Evolutionary conservation across 2,329 filamentous ascomycete species (phyloP).

Genomic region (Arthrinium puccinioides): DNA sequence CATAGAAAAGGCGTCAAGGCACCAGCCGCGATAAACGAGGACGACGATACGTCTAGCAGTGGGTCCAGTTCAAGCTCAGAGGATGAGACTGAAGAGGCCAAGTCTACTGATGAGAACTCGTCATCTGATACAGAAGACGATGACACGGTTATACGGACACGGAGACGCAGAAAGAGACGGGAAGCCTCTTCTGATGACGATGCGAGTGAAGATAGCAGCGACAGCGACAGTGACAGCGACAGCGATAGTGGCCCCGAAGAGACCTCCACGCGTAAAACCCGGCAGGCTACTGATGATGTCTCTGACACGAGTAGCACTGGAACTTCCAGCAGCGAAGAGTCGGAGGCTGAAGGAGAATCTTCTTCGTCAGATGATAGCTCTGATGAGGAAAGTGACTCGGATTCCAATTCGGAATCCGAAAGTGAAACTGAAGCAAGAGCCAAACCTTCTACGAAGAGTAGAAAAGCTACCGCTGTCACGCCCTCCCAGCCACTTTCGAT

Average conservation of each 20-base stretch:
- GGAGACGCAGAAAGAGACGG: not conserved
- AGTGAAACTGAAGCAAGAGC: slow-evolving; percentile 3
- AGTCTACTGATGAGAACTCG: slow-evolving; percentile 6
- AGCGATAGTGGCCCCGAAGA: slow-evolving; percentile 20
- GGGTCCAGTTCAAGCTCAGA: slow-evolving; percentile 17
- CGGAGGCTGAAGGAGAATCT: slow-evolving; percentile 11
- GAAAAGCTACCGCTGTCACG: not conserved
- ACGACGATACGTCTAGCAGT: slow-evolving; percentile 15
- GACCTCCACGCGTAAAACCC: slow-evolving; percentile 1
- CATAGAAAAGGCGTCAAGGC: too few species aligned
- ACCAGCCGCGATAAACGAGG: too few species aligned
- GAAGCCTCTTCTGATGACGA: slow-evolving; percentile 6
- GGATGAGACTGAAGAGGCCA: slow-evolving; percentile 7
- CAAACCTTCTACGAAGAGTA: not conserved
- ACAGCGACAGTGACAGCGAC: slow-evolving; percentile 13
- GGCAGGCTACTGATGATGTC: not conserved
- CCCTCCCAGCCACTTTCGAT: too few species aligned
- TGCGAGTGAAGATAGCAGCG: slow-evolving; percentile 7
- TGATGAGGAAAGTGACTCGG: slow-evolving; percentile 3
- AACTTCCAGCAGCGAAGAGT: slow-evolving; percentile 6
- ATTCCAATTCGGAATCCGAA: slow-evolving; percentile 8
- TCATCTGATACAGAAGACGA: slow-evolving; percentile 13
- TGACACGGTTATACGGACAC: slow-evolving; percentile 5
- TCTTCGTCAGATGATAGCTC: slow-evolving; percentile 9
- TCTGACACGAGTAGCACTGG: not conserved